phyloP scores from a whole-genome alignment of 495 filamentous ascomycete species.

The Penicillium mononematosum region DNA sequence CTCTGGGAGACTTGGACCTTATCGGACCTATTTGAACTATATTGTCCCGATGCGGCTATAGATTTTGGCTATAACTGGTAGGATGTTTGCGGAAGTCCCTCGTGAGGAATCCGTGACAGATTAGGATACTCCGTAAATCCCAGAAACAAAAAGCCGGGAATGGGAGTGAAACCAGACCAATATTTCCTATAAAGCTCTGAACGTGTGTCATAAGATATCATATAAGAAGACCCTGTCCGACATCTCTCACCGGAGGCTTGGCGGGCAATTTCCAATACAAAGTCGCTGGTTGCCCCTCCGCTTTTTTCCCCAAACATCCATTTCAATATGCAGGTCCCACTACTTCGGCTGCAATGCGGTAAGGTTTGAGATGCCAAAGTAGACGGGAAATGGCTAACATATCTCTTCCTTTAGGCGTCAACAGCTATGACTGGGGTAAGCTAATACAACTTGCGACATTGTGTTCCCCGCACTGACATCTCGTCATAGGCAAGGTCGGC shows the following conservation, averaged over 20 bases:
- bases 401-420: conserved; percentile 58
- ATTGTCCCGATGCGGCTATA: background rate
- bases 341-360: conserved; percentile 93
- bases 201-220: conserved; percentile 4
- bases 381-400: conserved; percentile 5
- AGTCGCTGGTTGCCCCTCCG: conserved; percentile 15
- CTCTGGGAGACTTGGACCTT: background rate
- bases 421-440: conserved; percentile 96
- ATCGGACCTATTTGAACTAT: background rate
- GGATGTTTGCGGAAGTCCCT: conserved; percentile 8
- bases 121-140: conserved; percentile 1
- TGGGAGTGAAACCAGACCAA: background rate
- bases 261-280: conserved; percentile 28
- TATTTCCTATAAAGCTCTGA: background rate
- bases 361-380: conserved; percentile 19
- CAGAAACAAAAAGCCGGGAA: background rate
- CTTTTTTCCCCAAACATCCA: conserved; percentile 15
- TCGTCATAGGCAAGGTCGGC: conserved; percentile 64
- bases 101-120: background rate
- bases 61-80: background rate
- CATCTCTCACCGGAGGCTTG: conserved; percentile 23
- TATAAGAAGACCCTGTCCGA: background rate
- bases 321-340: conserved; percentile 71
- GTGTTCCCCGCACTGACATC: conserved; percentile 29
- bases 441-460: conserved; percentile 18